Conservation (phyloP, 371 early-diverging fungal species). For the Mortierella sp. region DNA sequence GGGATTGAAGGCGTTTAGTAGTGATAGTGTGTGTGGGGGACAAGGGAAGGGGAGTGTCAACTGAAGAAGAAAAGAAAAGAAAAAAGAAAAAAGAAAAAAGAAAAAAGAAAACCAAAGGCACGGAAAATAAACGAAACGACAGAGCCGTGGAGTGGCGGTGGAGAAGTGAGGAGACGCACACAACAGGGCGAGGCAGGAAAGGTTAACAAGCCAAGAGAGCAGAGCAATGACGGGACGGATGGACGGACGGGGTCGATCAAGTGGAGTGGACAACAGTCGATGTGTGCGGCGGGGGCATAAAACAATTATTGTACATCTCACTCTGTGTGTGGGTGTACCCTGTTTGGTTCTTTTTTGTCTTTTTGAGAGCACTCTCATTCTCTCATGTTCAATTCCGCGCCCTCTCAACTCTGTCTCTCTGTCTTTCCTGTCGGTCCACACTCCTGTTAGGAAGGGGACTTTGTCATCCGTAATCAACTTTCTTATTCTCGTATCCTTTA, state of each 20-base stretch:
- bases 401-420: background rate
- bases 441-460: background rate
- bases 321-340: background rate
- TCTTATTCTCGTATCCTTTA: background rate
- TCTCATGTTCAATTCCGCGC: background rate
- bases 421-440: background rate
- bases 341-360: background rate
- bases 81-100: constrained; percentile 10
- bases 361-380: background rate
- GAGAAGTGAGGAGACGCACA: background rate
- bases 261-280: background rate
- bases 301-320: background rate
- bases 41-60: constrained; percentile 52
- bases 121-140: background rate
- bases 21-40: constrained; percentile 12
- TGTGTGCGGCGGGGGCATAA: background rate
- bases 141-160: constrained; percentile 20
- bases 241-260: background rate
- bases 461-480: constrained; percentile 9
- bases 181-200: background rate
- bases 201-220: background rate
- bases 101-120: background rate
- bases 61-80: constrained; percentile 34
- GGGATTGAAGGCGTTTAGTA: background rate
- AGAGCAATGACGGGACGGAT: background rate